Base-by-base conservation (phyloP, 768 basidiomycete genomes). In the Mycena vitilis region DNA sequence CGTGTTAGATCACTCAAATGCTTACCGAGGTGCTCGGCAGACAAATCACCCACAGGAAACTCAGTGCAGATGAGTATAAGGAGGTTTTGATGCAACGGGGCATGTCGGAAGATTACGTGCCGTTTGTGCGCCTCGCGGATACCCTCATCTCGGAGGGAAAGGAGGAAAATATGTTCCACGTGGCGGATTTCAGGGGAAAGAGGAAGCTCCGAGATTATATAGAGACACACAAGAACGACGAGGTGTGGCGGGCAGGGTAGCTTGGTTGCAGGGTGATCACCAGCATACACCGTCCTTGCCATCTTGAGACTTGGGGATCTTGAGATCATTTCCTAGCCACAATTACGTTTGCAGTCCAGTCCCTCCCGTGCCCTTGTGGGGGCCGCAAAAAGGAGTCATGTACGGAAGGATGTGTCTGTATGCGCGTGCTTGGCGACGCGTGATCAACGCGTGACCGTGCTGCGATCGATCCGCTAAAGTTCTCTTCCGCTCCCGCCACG, bases 21-120 rank as follows among this genome's bases (percentile, higher is more conserved):
- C 60, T 80, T 37, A 78, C 63, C 22, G 60, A 72, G 1, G 63
- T 76, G 5, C 63, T 81, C 7, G 78, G 76, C 20, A 69, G 78
- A 25, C 71, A 72, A 55, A 80, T 81, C 42, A 75, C 61, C 2
- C 78, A 80, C 61, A 73, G 54, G 53, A 66, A 63, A 9, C 37
- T 80, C 22, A 60, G 74, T 5, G 61, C 51, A 10, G 68, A 74
- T 23, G 76, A 81, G 38, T 65, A 53, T n/a, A 38, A 58, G 15
- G 20, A 67, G n/a, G 42, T 74, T 8, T 73, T 72, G 55, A 48
- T 66, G 23, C 57, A 63, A 2, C 49, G 71, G 7, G 77, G 76
- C 1, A 44, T 75, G 37, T 60, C 70, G 4, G 53, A 56, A 18
- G 70, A 74, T 7, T 68, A 74, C 37, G 75, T 73, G 5, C 65